These are phyloP conservation scores for Blastobotrys petasosporus DNA, from an alignment of 1,139 yeast genomes.

Conservation along the genomic window DNA sequence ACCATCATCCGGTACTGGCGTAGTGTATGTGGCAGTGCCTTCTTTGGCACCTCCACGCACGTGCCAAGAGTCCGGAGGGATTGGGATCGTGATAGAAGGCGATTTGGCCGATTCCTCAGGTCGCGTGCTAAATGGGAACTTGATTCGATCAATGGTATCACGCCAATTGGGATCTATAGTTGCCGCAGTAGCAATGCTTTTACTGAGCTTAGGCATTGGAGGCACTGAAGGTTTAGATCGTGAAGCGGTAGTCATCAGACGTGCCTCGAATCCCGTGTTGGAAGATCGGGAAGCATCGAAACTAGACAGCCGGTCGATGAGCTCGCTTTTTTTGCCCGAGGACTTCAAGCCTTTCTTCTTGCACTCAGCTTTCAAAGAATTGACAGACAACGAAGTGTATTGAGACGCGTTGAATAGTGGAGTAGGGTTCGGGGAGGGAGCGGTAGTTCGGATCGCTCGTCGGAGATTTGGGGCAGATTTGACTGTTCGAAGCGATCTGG, in stretches of 20 bases:
- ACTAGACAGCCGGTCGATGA: conserved; percentile 43
- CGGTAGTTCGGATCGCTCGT: conserved; percentile 27
- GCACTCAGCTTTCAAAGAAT: conserved; percentile 49
- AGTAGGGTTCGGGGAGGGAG: conserved; percentile 32
- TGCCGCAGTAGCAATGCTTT: conserved; percentile 6
- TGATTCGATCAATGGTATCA: conserved; percentile 11
- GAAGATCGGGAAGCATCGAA: conserved; percentile 32
- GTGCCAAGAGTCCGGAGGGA: conserved; percentile 31
- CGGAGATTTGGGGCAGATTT: conserved; percentile 19
- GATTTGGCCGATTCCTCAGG: background rate
- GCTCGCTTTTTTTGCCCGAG: conserved; percentile 49
- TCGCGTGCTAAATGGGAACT: conserved; percentile 9
- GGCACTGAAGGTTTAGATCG: conserved; percentile 29
- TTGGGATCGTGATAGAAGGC: conserved; percentile 36
- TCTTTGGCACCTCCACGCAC: conserved; percentile 16
- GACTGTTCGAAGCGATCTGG: conserved; percentile 15
- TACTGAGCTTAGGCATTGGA: background rate
- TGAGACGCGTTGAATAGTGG: conserved; percentile 28
- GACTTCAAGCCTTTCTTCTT: conserved; percentile 50
- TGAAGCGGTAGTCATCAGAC: conserved; percentile 24
- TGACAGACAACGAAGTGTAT: conserved; percentile 40
- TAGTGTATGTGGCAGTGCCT: conserved; percentile 23
- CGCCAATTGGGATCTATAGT: conserved; percentile 1
- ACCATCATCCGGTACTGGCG: conserved; percentile 26
- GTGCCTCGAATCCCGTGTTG: conserved; percentile 21